Evolutionary conservation across 495 filamentous ascomycete species (phyloP), one percentile per base, ranked within the genome.

Genomic region (Talaromyces thailandensis): DNA sequence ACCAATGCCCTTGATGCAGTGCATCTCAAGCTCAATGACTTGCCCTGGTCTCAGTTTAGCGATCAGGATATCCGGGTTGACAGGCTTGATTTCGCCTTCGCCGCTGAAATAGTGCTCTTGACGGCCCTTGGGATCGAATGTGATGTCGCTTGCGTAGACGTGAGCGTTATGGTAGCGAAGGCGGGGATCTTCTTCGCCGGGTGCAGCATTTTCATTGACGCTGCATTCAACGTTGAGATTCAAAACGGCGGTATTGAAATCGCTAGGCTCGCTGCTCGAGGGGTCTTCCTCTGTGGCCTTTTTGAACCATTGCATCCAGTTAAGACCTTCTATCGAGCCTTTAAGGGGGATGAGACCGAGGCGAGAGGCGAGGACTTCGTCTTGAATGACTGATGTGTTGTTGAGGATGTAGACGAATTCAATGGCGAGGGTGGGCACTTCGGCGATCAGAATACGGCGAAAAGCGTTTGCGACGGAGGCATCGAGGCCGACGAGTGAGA

Each of bases 321-420:
- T 81, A 58, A 98, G 78, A 12, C 90, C 92, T 28, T 86, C 81
- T 63, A 85, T 83, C 57, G 84, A 82, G 64, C 90, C 94, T 35
- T 84, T 88, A 60, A 99, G 85, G 7, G 95, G 95, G 58, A 99
- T 87, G 43, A 98, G 83, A 50, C 95, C 95, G 24, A 99, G 80
- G 21, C 95, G 84, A 68, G 90, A 87, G 2, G 91, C 84, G 43
- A 99, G 87, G 1, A 99, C 92, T 74, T 99, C 95, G 72, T 99
- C 95, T 71, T 96, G 92, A 68, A 99, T 93, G 23, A 99, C 88
- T 11, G 90, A 94, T 61, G 93, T 98, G 78, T 99, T 99, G 79
- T 96, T 92, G 68, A 88, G 78, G 53, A 98, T 83, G 77, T 88
- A 98, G 70, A 96, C 90, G 45, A 80, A 82, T 76, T 98, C 95